Evolutionary conservation across 345 rosid species (phyloP).

Genomic region (Rhodamnia argentea): DNA sequence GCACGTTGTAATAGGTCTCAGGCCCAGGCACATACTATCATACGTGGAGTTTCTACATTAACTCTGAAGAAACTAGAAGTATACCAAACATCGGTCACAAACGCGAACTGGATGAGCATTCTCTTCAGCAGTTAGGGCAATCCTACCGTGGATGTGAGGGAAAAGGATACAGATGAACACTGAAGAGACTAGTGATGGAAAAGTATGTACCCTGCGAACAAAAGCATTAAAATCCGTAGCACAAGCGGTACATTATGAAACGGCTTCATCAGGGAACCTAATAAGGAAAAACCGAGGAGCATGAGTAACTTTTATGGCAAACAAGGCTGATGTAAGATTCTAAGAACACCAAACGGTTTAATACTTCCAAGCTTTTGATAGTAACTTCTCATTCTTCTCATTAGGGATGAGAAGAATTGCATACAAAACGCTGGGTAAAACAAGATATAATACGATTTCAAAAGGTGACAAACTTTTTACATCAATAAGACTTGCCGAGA

Average conservation of each 20-base stretch:
- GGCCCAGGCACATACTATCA: background rate
- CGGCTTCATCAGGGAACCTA: slow-evolving; percentile 98
- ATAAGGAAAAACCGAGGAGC: background rate
- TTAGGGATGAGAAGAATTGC: background rate
- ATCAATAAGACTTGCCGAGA: background rate
- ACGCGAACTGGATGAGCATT: slow-evolving; percentile 91
- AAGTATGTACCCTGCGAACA: slow-evolving; percentile 48
- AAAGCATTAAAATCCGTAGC: slow-evolving; percentile 85
- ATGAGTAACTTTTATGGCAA: background rate
- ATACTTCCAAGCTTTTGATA: background rate
- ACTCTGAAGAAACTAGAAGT: background rate
- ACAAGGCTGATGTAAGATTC: background rate
- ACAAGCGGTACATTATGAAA: slow-evolving; percentile 73
- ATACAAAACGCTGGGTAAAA: background rate
- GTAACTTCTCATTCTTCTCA: background rate
- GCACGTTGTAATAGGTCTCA: background rate
- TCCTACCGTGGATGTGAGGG: slow-evolving; percentile 47
- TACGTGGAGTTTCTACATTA: background rate
- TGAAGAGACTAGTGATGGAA: background rate
- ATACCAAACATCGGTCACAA: slow-evolving; percentile 91
- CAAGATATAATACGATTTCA: background rate
- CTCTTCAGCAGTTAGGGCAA: slow-evolving; percentile 89
- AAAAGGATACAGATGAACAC: background rate
- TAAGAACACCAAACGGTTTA: background rate
- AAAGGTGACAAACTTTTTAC: background rate